Base-by-base conservation (phyloP, 306 rosid species). In the Medicago ruthenica region DNA sequence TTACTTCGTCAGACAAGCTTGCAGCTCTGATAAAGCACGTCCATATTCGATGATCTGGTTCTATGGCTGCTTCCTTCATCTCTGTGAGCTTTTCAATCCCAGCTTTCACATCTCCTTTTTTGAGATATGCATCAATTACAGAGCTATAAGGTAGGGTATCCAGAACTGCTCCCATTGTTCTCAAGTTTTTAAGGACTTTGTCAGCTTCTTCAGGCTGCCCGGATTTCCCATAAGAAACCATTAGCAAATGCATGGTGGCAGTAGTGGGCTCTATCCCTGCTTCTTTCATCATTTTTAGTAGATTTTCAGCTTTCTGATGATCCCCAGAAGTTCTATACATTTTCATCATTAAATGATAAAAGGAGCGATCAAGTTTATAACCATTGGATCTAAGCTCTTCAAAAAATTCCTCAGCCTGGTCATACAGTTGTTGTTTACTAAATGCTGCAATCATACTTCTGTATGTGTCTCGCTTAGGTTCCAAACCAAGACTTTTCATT, bases 191-290 rank as follows among this genome's bases (percentile, higher is more conserved):
- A 31, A 94, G 90, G 67, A 94, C 96, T 66, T 82, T 87, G 80
- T 94, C 97, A 57, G 98, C 98, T 90, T 88, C 98, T 76, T 82
- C 80, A 40, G 96, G 97, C 81, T 88, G 94, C 45, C 97, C 97
- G 17, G 98, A 91, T 85, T 88, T 76, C 14, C 96, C 90, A 45
- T 92, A 94, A 79, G 98, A 91, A 80, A 88, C 87, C 96, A 94
- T 91, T 78, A 94, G 96, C 85, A 94, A 67, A 73, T 94, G 98
- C 98, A 94, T 94, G 45, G 98, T 91, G 76, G 98, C 90, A 79
- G 78, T 20, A 60, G 86, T 90, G 82, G 98, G 96, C 67, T 88
- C 98, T 80, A 94, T 77, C 78, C 96, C 98, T 5, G 89, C 83
- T 81, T 92, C 95, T 75, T 85, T 92, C 98, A 94, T 92, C 87